Evolutionary conservation across 2,329 filamentous ascomycete genomes (phyloP), one percentile per base, ranked within the genome.

Genomic region (Colletotrichum australisinense): DNA sequence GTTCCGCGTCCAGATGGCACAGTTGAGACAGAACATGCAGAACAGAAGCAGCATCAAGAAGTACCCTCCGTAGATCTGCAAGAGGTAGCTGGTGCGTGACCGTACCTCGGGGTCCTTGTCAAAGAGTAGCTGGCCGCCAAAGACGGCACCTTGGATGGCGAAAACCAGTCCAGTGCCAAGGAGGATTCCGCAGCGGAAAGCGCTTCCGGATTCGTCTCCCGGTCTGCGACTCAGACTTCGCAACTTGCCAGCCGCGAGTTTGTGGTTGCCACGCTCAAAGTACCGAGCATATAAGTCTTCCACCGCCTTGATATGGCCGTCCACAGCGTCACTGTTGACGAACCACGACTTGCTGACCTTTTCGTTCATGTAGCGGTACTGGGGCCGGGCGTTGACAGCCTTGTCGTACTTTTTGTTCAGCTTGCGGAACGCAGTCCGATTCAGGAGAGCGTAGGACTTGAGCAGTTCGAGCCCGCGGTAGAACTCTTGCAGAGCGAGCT

Each of bases 331-430:
- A 80, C 95, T 98, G 80, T 94, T 93, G 53, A 98, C 96, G 78
- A 99, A 99, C 88, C 94, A 95, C 1, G 95, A 90, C 75, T 93
- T 92, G 84, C 94, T 96, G 77, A 99, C 95, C 80, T 96, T 96
- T 77, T 98, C 95, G 38, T 92, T 93, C 90, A 98, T 94, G 82
- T 96, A 98, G 32, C 93, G 90, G 79, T 93, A 89, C 0, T 93
- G 89, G 0, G 94, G 94, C 12, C 93, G 90, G 53, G 95, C 93
- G 77, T 95, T 91, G 69, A 95, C 91, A 2, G 93, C 91, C 84
- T 98, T 99, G 87, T 98, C 95, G 81, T 97, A 98, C 83, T 99
- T 99, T 83, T 99, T 99, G 84, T 97, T 98, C 80, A 99, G 95
- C 82, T 99, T 99, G 38, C 95, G 92, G 79, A 98, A 98, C 0